phyloP scores from a whole-genome alignment of 306 rosid genomes.

The Quercus robur region DNA sequence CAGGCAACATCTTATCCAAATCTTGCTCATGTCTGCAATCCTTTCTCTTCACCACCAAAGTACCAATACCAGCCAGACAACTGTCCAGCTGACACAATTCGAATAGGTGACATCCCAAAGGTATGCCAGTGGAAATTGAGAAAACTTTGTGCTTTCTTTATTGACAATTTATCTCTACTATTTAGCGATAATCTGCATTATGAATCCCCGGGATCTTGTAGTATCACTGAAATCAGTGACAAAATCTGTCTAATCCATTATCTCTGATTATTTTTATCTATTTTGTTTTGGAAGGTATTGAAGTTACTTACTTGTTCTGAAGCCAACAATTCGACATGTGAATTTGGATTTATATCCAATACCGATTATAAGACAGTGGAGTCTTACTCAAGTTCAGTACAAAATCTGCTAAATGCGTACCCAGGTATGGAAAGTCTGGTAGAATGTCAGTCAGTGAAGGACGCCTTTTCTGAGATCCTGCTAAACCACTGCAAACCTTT shows the following conservation, averaged over 20 bases:
- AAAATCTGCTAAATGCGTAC: slow-evolving; percentile 46
- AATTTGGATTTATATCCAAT: slow-evolving; percentile 21
- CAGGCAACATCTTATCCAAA: slow-evolving; percentile 26
- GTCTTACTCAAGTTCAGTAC: slow-evolving; percentile 53
- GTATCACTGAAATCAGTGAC: not conserved
- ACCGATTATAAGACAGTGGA: slow-evolving; percentile 29
- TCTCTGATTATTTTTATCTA: not conserved
- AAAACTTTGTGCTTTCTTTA: not conserved
- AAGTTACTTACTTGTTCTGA: slow-evolving; percentile 41
- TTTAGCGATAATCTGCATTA: not conserved
- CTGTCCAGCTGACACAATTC: slow-evolving; percentile 42
- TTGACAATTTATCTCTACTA: not conserved
- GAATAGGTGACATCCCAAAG: slow-evolving; percentile 67
- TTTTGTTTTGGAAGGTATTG: slow-evolving; percentile 40
- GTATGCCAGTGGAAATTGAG: slow-evolving; percentile 20
- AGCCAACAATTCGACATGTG: slow-evolving; percentile 30
- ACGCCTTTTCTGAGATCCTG: slow-evolving; percentile 55
- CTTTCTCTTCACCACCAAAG: slow-evolving; percentile 69
- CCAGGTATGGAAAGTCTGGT: slow-evolving; percentile 55
- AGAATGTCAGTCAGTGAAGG: slow-evolving; percentile 53
- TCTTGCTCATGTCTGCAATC: slow-evolving; percentile 49
- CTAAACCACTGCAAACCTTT: slow-evolving; percentile 58
- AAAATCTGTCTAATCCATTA: not conserved
- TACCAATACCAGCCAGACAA: slow-evolving; percentile 49
- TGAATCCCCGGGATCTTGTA: not conserved